Evolutionary conservation across 192 early-diverging fungal genomes (phyloP).

Genomic region (Podila minutissima): DNA sequence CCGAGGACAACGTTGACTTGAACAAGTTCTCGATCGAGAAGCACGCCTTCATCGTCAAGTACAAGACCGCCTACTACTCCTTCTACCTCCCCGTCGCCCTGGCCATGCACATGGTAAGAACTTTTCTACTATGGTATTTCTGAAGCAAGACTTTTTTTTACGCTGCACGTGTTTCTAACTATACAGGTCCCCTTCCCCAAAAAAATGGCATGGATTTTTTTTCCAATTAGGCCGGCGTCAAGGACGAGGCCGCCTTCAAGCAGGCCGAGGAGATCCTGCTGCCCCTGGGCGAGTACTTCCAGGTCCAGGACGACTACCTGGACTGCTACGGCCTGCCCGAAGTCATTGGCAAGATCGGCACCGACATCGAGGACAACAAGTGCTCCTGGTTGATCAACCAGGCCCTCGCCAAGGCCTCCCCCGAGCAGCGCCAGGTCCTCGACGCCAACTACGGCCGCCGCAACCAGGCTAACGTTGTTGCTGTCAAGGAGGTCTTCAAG

Average conservation of each 20-base stretch:
- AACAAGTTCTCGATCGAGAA: conserved; percentile 91
- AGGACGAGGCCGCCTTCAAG: conserved; percentile 80
- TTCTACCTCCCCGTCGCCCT: conserved; percentile 98
- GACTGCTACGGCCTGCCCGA: conserved; percentile 94
- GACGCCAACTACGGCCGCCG: conserved; percentile 95
- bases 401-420: conserved; percentile 79
- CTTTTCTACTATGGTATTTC: background rate
- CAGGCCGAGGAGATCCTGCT: conserved; percentile 88
- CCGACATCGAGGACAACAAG: conserved; percentile 99
- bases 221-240: conserved; percentile 71
- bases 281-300: conserved; percentile 98
- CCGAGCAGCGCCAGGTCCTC: conserved; percentile 87
- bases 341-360: conserved; percentile 98
- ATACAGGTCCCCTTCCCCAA: too few relatives aligned
- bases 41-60: conserved; percentile 95
- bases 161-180: background rate
- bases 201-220: background rate
- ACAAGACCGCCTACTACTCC: conserved; percentile 99
- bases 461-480: conserved; percentile 74
- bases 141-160: background rate
- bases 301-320: conserved; percentile 98
- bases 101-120: conserved; percentile 83
- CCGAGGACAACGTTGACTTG: conserved; percentile 95
- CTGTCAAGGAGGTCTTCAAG: conserved; percentile 86
- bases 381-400: conserved; percentile 98